Evolutionary conservation across 1,284 basidiomycete genomes (phyloP), one percentile per base, ranked within the genome.

Genomic region (Pholiota adiposa): DNA sequence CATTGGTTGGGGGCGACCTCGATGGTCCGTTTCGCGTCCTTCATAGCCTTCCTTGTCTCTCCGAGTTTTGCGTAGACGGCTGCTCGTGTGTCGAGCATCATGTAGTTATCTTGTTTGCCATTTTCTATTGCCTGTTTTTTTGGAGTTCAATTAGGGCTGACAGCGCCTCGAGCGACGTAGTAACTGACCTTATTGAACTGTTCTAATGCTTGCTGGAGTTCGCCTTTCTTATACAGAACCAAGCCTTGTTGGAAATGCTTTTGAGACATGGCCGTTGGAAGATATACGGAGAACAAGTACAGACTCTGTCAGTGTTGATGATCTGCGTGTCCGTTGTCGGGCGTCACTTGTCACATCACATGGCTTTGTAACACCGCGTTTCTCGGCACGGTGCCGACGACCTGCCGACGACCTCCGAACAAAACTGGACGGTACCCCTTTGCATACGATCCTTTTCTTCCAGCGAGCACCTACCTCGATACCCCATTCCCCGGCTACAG

Each of bases 51-150:
- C 61, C 85, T 88, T 31, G 73, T 64, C 52, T 79, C 78, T 5
- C 79, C 82, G 1, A 89, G 78, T 63, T 81, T 86, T 67, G 88
- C 83, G 64, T 85, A 80, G 1, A 83, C 81, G 0, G 86, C 86
- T 1, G 90, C 88, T 21, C 91, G 84, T 25, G 88, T 89, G 66
- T 93, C 90, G 58, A 84, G 88, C n/a, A 88, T 72, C 29, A 76
- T 73, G 69, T 77, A 79, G 49, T 78, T 74, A 12, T 73, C 70
- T n/a, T 75, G 72, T 12, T 80, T 78, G 21, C 73, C 75, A 11
- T 73, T 63, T 29, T 71, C 71, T 25, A 85, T 76, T 5, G 87
- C 84, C 88, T 90, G 58, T 18, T 51, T 3, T 4, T 23, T 7
- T 16, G 40, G 12, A 3, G 27, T 23, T 48, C n/a, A n/a, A 16